Evolutionary conservation across 2,329 filamentous ascomycete species (phyloP), one percentile per base, ranked within the genome.

Genomic region (Paraphoma chrysanthemicola): DNA sequence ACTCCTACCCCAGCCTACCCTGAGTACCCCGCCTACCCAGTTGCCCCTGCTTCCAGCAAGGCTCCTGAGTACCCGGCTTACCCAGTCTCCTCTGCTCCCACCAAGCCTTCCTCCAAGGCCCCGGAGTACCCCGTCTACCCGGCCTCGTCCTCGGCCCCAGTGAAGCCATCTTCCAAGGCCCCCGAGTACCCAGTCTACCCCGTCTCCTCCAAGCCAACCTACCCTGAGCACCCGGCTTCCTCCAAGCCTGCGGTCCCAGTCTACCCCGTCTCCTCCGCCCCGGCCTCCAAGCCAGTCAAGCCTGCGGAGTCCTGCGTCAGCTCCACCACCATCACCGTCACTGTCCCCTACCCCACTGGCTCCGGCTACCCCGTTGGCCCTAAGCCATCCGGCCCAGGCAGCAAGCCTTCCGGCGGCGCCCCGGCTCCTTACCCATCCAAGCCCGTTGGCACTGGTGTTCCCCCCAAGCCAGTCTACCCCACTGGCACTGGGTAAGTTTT

Each of bases 241-340:
- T 44, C 33, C 46, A 48, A 51, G n/a, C 48, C 48, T 8, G 41
- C 10, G 16, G 28, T 51, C 45, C 51, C 60, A 48, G 47, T 51
- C 16, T 50, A 51, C 16, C 38, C 50, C 6, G 33, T 6, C 38
- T 51, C 53, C 33, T 41, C 48, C 14, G 48, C 36, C n/a, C 50
- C 44, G 30, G 39, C 53, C 16, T 56, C 49, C 48, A 38, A 38
- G 46, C 59, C 64, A 38, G 36, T 50, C 33, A 55, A 57, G 38
- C 56, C 61, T 43, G 55, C 50, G 55, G 56, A 56, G 49, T 51
- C 64, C 48, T 80, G 78, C 58, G 70, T 73, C 46, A 74, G 78
- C 68, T 80, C 77, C 67, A 69, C 71, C 55, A 82, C 80, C 60
- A 70, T 76, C 61, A 73, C 77, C 54, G 70, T 80, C 60, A 81